Conservation (phyloP, 2,329 filamentous ascomycete species). For the Claviceps spartinae region DNA sequence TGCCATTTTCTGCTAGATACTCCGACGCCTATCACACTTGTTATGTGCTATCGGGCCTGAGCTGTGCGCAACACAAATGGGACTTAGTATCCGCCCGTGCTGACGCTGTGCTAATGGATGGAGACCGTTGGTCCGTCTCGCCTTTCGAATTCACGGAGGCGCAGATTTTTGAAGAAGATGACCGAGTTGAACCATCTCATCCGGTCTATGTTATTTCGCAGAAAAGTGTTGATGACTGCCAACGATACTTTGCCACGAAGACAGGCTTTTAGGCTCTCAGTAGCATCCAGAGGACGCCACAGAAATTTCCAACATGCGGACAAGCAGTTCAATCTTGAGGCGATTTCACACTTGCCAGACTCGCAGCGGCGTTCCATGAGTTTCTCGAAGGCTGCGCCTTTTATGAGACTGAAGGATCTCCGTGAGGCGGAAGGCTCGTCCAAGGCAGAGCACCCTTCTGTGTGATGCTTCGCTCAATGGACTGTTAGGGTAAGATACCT, state of each 20-base stretch:
- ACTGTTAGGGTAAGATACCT: no score
- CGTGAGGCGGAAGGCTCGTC: no score
- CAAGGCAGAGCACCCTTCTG: no score
- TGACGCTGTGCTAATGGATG: slow-evolving; percentile 20
- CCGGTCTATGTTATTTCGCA: slow-evolving; percentile 78
- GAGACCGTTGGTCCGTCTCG: slow-evolving; percentile 32
- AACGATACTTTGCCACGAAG: slow-evolving; percentile 49
- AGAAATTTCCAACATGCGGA: neutral
- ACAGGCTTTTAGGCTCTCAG: slow-evolving; percentile 34
- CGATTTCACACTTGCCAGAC: neutral
- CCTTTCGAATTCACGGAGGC: slow-evolving; percentile 37
- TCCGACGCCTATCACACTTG: slow-evolving; percentile 88
- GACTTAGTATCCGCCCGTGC: slow-evolving; percentile 24
- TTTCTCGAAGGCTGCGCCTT: neutral
- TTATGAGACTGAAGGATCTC: no score
- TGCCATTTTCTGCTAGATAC: slow-evolving; percentile 30
- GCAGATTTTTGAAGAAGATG: slow-evolving; percentile 56
- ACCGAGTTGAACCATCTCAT: slow-evolving; percentile 59
- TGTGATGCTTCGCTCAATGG: no score
- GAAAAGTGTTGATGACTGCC: slow-evolving; percentile 49
- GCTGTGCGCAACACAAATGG: slow-evolving; percentile 63
- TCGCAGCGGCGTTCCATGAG: neutral
- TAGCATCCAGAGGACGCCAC: neutral
- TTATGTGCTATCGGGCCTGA: slow-evolving; percentile 79
- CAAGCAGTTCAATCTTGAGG: no score